These are phyloP conservation scores for Nakazawaea sp. DNA, from an alignment of 805 yeast species.

Conservation along the genomic window DNA sequence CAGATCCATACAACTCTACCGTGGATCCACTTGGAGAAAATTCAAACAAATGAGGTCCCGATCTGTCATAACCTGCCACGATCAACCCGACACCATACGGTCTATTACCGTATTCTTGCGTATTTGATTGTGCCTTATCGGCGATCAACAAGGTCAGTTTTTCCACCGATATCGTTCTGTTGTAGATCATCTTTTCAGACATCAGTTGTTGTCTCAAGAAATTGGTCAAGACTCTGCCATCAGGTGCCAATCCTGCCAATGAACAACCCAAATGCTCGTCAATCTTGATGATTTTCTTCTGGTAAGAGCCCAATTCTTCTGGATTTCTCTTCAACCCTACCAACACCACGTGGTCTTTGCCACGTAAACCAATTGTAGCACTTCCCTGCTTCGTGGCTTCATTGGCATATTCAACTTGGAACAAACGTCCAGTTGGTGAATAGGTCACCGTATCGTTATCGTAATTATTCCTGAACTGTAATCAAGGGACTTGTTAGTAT, in stretches of 20 bases:
- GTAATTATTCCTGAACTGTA: conserved; percentile 90
- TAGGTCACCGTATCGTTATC: conserved; percentile 98
- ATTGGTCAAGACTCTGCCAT: conserved; percentile 89
- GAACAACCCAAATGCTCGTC: conserved; percentile 95
- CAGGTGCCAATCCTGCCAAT: conserved; percentile 96
- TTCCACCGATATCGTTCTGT: conserved; percentile 77
- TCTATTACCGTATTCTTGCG: conserved; percentile 93
- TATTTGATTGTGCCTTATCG: conserved; percentile 94
- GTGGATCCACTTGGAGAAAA: conserved; percentile 95
- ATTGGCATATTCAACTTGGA: conserved; percentile 84
- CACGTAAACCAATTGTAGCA: conserved; percentile 91
- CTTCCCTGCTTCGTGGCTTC: conserved; percentile 98
- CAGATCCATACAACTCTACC: conserved; percentile 85
- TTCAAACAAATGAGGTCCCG: conserved; percentile 91
- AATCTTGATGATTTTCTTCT: conserved; percentile 84
- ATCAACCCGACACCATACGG: conserved; percentile 97
- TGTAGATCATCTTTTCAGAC: conserved; percentile 76
- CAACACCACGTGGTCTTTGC: conserved; percentile 80
- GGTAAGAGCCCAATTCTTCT: conserved; percentile 95
- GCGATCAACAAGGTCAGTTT: conserved; percentile 83
- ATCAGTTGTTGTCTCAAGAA: conserved; percentile 88
- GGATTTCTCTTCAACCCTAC: conserved; percentile 95
- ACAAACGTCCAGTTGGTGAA: conserved; percentile 90
- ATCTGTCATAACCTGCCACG: conserved; percentile 85
- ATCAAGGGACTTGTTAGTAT: neutral